These are phyloP conservation scores for Lepiota subincarnata DNA, from an alignment of 768 basidiomycete genomes.

Conservation along the genomic window DNA sequence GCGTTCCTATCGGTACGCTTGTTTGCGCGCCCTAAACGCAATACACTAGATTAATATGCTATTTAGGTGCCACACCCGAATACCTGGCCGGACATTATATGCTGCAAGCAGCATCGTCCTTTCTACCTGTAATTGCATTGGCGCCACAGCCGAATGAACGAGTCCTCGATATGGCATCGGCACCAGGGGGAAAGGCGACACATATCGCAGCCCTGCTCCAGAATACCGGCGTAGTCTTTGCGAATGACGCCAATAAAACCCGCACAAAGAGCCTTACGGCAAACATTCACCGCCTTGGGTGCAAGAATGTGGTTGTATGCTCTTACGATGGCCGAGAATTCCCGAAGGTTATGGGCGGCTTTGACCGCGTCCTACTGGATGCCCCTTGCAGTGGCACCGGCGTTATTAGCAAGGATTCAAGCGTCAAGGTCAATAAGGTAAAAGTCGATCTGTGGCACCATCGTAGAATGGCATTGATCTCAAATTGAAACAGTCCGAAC, in stretches of 20 bases:
- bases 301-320: constrained; percentile 96
- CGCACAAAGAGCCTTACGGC: constrained; percentile 96
- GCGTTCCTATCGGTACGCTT: constrained; percentile 76
- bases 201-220: constrained; percentile 96
- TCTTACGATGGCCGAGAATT: constrained; percentile 98
- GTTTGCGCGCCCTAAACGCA: neutral
- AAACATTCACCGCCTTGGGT: constrained; percentile 94
- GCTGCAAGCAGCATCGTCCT: constrained; percentile 98
- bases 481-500: constrained; percentile 63
- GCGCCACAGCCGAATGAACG: constrained; percentile 90
- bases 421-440: constrained; percentile 98
- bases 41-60: neutral
- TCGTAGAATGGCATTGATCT: constrained; percentile 1
- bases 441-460: constrained; percentile 15
- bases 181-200: constrained; percentile 97
- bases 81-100: constrained; percentile 99
- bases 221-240: constrained; percentile 97
- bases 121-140: constrained; percentile 97
- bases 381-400: constrained; percentile 98
- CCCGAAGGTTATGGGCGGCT: constrained; percentile 98
- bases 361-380: constrained; percentile 94
- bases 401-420: constrained; percentile 95
- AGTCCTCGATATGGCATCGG: constrained; percentile 97
- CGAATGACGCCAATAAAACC: constrained; percentile 93
- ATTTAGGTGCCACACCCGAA: constrained; percentile 83